Conservation (phyloP, 805 yeast genomes). For the Lipomyces yamadae region DNA sequence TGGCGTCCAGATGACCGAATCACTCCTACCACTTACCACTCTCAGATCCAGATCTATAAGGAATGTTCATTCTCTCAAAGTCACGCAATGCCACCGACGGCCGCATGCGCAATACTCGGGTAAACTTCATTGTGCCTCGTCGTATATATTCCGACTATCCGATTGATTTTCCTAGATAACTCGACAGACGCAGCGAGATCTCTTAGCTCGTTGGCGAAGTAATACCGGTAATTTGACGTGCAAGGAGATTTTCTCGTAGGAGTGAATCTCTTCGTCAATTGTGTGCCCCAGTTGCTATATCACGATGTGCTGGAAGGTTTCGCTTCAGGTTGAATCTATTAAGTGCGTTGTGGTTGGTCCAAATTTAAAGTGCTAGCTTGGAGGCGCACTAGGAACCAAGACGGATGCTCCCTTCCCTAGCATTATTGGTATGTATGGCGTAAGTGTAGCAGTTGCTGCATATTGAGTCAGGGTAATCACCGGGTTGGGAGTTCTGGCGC, state of each 20-base stretch:
- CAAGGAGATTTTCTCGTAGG: neutral
- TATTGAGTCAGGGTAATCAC: neutral
- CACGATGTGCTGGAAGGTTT: neutral
- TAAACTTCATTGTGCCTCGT: constrained; percentile 14
- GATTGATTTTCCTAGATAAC: neutral
- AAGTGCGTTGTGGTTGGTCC: neutral
- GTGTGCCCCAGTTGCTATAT: neutral
- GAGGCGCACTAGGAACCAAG: neutral
- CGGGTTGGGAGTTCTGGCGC: neutral
- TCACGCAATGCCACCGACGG: constrained; percentile 7
- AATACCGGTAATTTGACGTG: neutral
- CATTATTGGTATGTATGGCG: too few relatives aligned
- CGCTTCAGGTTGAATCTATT: neutral
- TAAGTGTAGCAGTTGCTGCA: too few relatives aligned
- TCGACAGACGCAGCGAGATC: neutral
- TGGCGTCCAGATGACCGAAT: neutral
- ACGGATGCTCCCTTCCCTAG: neutral
- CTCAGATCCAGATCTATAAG: constrained; percentile 11
- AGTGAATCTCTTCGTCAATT: neutral
- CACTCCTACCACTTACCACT: constrained; percentile 4
- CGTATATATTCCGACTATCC: neutral
- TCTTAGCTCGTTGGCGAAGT: neutral
- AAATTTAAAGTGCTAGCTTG: neutral
- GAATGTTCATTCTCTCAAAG: constrained; percentile 7
- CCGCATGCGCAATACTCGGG: constrained; percentile 19